These are phyloP conservation scores for Dendryphion nanum DNA, from an alignment of 2,329 filamentous ascomycete genomes.

Conservation along the genomic window DNA sequence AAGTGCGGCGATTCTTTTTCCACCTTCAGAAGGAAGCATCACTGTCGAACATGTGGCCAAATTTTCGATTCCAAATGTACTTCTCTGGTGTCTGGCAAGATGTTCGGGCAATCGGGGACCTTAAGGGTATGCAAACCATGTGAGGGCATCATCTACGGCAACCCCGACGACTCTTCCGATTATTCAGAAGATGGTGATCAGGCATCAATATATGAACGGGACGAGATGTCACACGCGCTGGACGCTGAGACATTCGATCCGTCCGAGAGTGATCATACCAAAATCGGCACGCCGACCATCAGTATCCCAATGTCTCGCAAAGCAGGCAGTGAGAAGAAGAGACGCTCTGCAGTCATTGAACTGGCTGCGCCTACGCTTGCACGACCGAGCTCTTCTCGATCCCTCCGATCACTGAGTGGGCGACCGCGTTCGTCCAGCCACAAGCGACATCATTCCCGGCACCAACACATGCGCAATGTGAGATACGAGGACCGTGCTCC, in stretches of 20 bases:
- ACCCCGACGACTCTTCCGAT: slow-evolving; percentile 88
- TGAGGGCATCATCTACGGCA: slow-evolving; percentile 83
- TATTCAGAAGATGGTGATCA: slow-evolving; percentile 79
- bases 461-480: slow-evolving; percentile 76
- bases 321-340: slow-evolving; percentile 72
- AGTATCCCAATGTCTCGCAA: slow-evolving; percentile 64
- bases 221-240: slow-evolving; percentile 19
- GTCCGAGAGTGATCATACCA: slow-evolving; percentile 39
- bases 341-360: slow-evolving; percentile 85
- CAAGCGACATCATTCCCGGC: slow-evolving; percentile 82
- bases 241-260: slow-evolving; percentile 25
- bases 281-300: slow-evolving; percentile 58
- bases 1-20: slow-evolving; percentile 87
- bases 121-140: slow-evolving; percentile 92
- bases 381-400: slow-evolving; percentile 91
- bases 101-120: slow-evolving; percentile 81
- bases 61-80: slow-evolving; percentile 98
- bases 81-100: slow-evolving; percentile 79
- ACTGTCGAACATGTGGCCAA: slow-evolving; percentile 92
- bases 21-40: slow-evolving; percentile 92
- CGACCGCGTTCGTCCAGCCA: slow-evolving; percentile 76
- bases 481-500: slow-evolving; percentile 83
- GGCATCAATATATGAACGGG: slow-evolving; percentile 52
- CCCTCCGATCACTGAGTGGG: slow-evolving; percentile 69
- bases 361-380: slow-evolving; percentile 74